Base-by-base conservation (phyloP, 805 yeast genomes). In the Phaffomyces antillensis region DNA sequence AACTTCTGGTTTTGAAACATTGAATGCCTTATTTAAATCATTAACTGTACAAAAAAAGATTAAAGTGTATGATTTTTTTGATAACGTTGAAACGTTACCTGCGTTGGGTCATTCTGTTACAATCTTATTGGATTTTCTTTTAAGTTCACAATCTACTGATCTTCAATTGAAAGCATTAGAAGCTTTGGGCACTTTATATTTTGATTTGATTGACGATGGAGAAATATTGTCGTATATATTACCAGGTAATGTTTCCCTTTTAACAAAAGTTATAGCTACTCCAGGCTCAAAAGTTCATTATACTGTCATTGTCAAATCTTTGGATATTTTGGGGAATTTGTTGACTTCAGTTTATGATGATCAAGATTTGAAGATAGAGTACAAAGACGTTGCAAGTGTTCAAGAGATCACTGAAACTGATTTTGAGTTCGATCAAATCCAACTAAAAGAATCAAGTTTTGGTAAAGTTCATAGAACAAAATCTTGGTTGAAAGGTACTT, bases 401-500 rank as follows among this genome's bases (percentile, higher is more conserved):
- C 45, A 53, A 23, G 53, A 52, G 9, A 40, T 52, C 2, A 38
- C 45, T 7, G 50, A 45, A 12, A 25, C 30, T 15, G 53, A 45
- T 12, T 28, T 43, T 1, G 51, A 52, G 12, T 39, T 57, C 12
- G 51, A 49, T 5, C 47, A 48, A 11, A 49, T 61, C 7, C 42
- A 49, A 7, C 37, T 46, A 36, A 53, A 46, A 31, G 56, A 47
- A 25, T 47, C 44, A 36, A 49, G 45, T 20, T 53, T 55, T 36
- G 47, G 41, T n/a, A 58, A 56, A 33, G 42, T 52, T 5, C 72
- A 68, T 49, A 63, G 85, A 54, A 70, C 76, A 5, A 64, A 64
- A 7, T 52, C 71, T 15, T 81, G 87, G 87, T 55, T 79, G n/a
- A 64, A 58, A 13, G 79, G 73, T 0, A 77, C 84, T 0, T 60